Base-by-base conservation (phyloP, 306 rosid genomes). In the Cicer pinnatifidum region DNA sequence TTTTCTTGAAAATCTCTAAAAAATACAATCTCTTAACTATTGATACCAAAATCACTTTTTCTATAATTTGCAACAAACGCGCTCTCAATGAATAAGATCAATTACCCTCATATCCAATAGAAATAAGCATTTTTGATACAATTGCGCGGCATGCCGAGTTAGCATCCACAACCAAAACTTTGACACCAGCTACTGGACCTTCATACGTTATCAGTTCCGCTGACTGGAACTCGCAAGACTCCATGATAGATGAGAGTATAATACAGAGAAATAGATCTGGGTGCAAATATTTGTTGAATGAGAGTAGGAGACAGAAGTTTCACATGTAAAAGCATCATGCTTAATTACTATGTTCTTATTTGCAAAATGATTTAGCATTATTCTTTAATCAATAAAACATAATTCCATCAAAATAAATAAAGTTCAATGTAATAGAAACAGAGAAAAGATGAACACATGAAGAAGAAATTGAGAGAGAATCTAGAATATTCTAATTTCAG, bases 61-160 rank as follows among this genome's bases (percentile, higher is more conserved):
- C 5, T 28, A 28, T 28, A 28, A 28, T 28, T 28, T 28, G 35
- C 3, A 28, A 28, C 5, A 28, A 28, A 28, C 35, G 35, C 5
- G 35, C 35, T 28, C 35, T 28, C 35, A 28, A 28, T 28, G 35
- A 28, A 28, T 3, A 28, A 28, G 41, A 56, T 46, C 37, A 61
- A 48, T 47, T 84, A 89, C 92, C 92, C 80, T 87, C 80, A 66
- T 81, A 78, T 73, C 89, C 85, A 78, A 65, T 71, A 16, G 13
- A 0, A 5, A 1, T 4, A 4, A 88, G 87, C 77, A 88, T 77
- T 50, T 56, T 79, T 7, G 84, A 84, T 13, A 77, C 76, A 19
- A 52, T 13, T 48, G 48, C 1, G 4, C 82, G 85, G 43, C 56
- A 64, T 38, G 75, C 71, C 7, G 56, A 28, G 56, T 83, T 81